Base-by-base conservation (phyloP, 768 basidiomycete genomes). In the Auricularia sp. region DNA sequence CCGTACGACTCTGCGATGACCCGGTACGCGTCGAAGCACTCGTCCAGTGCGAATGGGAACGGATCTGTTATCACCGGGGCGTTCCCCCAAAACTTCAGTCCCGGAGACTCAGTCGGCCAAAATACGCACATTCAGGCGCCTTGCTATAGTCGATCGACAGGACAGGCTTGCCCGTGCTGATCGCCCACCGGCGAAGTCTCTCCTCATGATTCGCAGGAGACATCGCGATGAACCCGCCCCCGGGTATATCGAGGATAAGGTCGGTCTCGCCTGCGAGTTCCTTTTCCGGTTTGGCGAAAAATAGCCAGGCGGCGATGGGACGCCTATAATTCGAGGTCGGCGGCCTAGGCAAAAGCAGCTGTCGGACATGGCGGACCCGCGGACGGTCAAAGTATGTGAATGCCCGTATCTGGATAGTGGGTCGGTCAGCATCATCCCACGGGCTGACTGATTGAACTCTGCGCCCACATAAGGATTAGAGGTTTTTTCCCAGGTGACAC, bases 221-320 rank as follows among this genome's bases (percentile, higher is more conserved):
- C 94, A 98, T 97, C 29, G 93, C 90, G 61, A 98, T 87, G 74
- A 98, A 99, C 0, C 97, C 97, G 5, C 97, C 97, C 3, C 97
- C 97, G 14, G 97, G 96, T 64, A 91, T 86, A 71, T 98, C 97
- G 34, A 98, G 78, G 44, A 98, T 87, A 29, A 98, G 78, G 69
- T 98, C 92, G 10, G 84, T 89, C 14, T 85, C 77, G 54, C 81
- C 77, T 34, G 80, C 78, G 44, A 96, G 78, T 66, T 88, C 83
- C 33, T 76, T 75, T 65, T 86, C 84, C 8, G 85, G 81, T 3
- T 84, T 85, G 51, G 85, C 79, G 76, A 91, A 98, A 78, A 88
- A 98, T 3, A 99, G 78, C 75, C 86, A 86, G 0, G 83, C 87
- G 34, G 86, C 87, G 66, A 98, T 88, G 7, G 96, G 93, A 39